Percentiles rank a stretch among this genome's conserved stretches.
Evolutionary conservation across 352 stramenopile genomes (phyloP).

Genomic region (Phytophthora constricta): DNA sequence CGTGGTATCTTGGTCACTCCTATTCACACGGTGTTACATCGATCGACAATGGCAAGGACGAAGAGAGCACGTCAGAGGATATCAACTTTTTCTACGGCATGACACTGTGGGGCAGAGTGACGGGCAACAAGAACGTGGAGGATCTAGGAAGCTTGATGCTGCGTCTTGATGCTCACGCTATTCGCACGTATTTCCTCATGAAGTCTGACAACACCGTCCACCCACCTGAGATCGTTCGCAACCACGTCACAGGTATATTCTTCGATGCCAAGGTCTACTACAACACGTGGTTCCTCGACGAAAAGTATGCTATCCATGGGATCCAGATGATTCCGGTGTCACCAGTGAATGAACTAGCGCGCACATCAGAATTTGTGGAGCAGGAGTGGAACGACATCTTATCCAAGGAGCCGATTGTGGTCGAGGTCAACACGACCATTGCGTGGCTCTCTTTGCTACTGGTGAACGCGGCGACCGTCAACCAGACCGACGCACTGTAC

Average conservation of each 20-base stretch:
- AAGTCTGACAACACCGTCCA: constrained; percentile 58
- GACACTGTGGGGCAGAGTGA: constrained; percentile 63
- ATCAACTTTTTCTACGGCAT: constrained; percentile 80
- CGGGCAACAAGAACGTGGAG: constrained; percentile 53
- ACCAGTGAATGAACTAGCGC: constrained; percentile 66
- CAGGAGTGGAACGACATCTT: constrained; percentile 72
- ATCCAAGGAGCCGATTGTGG: constrained; percentile 56
- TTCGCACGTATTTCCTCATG: constrained; percentile 74
- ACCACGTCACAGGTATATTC: constrained; percentile 71
- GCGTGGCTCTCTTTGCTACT: constrained; percentile 66
- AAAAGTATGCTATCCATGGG: constrained; percentile 66
- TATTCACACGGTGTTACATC: constrained; percentile 64
- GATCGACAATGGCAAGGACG: constrained; percentile 64
- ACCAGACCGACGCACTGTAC: constrained; percentile 48
- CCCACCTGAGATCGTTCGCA: constrained; percentile 56
- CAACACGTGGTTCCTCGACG: constrained; percentile 62
- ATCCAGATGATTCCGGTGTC: constrained; percentile 77
- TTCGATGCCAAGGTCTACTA: constrained; percentile 70
- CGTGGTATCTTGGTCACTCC: constrained; percentile 70
- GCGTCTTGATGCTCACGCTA: constrained; percentile 52
- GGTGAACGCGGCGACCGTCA: constrained; percentile 59
- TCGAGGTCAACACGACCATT: constrained; percentile 37
- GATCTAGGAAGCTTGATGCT: constrained; percentile 68
- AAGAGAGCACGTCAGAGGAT: constrained; percentile 69
- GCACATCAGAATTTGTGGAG: constrained; percentile 57